phyloP scores from a whole-genome alignment of 139 green algal genomes.

The Marvania coccoides region DNA sequence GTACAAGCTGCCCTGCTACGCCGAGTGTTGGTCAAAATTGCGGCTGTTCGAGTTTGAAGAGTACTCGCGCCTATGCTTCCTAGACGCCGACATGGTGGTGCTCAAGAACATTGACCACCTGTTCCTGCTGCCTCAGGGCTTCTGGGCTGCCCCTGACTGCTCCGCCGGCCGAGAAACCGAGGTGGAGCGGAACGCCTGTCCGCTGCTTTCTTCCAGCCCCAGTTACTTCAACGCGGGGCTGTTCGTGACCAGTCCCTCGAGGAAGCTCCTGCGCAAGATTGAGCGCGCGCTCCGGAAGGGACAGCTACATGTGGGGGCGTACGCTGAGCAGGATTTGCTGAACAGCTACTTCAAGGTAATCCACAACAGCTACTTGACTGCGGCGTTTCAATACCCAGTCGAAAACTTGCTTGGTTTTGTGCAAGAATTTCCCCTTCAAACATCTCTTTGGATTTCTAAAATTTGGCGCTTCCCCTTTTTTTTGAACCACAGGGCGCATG shows the following conservation, averaged over 20 bases:
- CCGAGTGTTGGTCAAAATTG: not conserved
- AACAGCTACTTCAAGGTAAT: not conserved
- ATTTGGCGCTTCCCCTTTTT: too few relatives aligned
- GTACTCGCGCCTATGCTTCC: not conserved
- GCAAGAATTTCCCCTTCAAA: too few relatives aligned
- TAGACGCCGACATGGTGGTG: slow-evolving; percentile 20
- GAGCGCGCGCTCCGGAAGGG: not conserved
- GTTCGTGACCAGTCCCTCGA: not conserved
- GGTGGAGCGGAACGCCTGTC: slow-evolving; percentile 4
- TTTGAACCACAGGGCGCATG: too few relatives aligned
- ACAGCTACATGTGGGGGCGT: not conserved
- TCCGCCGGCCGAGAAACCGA: not conserved
- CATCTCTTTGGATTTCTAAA: too few relatives aligned
- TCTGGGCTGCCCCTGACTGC: slow-evolving; percentile 11
- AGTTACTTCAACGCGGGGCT: slow-evolving; percentile 19
- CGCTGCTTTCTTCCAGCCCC: not conserved
- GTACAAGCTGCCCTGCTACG: not conserved
- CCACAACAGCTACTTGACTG: not conserved
- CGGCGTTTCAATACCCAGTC: too few relatives aligned
- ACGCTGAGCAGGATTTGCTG: not conserved
- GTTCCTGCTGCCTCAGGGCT: slow-evolving; percentile 8
- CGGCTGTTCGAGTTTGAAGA: not conserved
- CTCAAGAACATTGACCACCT: slow-evolving; percentile 12
- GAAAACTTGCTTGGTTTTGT: too few relatives aligned
- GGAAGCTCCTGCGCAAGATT: not conserved